Evolutionary conservation across 306 rosid species (phyloP).

Genomic region (Bauhinia variegata): DNA sequence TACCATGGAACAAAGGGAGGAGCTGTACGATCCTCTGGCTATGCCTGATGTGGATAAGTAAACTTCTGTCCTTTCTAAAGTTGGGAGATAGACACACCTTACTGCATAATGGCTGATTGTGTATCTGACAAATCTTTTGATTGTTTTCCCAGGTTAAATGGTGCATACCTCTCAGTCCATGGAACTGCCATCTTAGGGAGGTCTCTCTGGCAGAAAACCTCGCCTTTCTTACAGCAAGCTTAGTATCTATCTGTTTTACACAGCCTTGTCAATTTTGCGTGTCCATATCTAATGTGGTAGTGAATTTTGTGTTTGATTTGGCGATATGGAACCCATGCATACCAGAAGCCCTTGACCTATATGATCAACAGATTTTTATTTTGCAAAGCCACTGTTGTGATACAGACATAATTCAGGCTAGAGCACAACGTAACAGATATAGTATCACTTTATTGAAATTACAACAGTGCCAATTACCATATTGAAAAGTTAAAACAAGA

Average conservation of each 20-base stretch:
- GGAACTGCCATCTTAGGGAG: constrained; percentile 61
- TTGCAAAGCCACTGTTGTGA: background rate
- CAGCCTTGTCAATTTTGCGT: background rate
- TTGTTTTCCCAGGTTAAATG: constrained; percentile 68
- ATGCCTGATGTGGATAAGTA: constrained; percentile 86
- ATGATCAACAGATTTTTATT: background rate
- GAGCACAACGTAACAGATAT: too few relatives aligned
- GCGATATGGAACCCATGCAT: background rate
- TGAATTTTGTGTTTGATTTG: background rate
- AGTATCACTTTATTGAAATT: too few relatives aligned
- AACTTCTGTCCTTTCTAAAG: background rate
- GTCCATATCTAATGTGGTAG: background rate
- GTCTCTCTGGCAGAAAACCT: constrained; percentile 60
- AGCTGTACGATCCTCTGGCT: constrained; percentile 74
- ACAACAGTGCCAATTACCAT: too few relatives aligned
- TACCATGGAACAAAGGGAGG: constrained; percentile 65
- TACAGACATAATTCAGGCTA: background rate
- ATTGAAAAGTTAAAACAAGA: too few relatives aligned
- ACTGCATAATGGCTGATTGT: constrained; percentile 7
- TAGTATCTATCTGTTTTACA: constrained; percentile 11
- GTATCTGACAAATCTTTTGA: constrained; percentile 24
- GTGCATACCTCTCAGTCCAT: constrained; percentile 76
- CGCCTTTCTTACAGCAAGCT: constrained; percentile 49
- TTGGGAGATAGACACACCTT: background rate
- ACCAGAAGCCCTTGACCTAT: background rate